Evolutionary conservation across 1,284 basidiomycete species (phyloP).

Genomic region (Ganoderma sp.): DNA sequence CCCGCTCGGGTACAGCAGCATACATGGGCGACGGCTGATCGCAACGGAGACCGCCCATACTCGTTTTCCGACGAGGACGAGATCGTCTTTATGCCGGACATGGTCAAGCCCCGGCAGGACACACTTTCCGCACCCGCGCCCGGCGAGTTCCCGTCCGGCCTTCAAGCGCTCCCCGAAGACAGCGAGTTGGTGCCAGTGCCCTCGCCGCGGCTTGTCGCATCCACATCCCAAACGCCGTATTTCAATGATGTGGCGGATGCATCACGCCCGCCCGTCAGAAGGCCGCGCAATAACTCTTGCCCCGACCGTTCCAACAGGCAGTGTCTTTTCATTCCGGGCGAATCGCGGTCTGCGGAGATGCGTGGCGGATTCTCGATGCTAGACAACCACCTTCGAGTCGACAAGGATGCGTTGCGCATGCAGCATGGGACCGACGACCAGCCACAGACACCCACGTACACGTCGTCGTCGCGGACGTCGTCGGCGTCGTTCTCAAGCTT

Average conservation of each 20-base stretch:
- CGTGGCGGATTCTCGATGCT: constrained; percentile 9
- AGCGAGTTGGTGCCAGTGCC: constrained; percentile 41
- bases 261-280: constrained; percentile 25
- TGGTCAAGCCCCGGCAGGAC: constrained; percentile 28
- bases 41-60: constrained; percentile 22
- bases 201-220: constrained; percentile 18
- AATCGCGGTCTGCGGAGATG: constrained; percentile 18
- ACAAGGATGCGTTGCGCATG: constrained; percentile 11
- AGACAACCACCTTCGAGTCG: constrained; percentile 18
- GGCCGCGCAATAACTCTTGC: constrained; percentile 34
- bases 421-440: constrained; percentile 5
- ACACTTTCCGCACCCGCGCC: constrained; percentile 15
- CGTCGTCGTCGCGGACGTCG: constrained; percentile 31
- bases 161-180: constrained; percentile 60
- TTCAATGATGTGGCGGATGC: constrained; percentile 25
- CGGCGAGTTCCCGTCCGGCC: constrained; percentile 36
- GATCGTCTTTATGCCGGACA: constrained; percentile 17
- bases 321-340: constrained; percentile 32
- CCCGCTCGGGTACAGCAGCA: constrained; percentile 25
- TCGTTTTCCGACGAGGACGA: constrained; percentile 22
- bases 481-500: constrained; percentile 31
- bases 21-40: constrained; percentile 15
- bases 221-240: neutral
- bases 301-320: constrained; percentile 36
- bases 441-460: constrained; percentile 20